A percentile compares a stretch with the other conserved stretches of the same genome.
phyloP scores from a whole-genome alignment of 257 asterid genomes.

The Capsicum baccatum region DNA sequence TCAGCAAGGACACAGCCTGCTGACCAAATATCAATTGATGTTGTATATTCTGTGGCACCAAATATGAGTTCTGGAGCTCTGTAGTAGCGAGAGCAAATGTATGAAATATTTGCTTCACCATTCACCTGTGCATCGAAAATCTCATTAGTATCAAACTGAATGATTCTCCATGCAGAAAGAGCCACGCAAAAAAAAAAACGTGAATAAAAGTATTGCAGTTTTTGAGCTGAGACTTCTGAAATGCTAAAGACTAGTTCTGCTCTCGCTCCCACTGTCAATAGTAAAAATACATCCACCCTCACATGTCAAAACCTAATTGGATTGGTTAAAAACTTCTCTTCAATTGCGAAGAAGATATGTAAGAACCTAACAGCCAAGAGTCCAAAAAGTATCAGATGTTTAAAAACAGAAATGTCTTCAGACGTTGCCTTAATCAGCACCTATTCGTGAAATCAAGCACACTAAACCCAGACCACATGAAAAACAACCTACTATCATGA shows the following conservation, averaged over 20 bases:
- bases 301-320: background rate
- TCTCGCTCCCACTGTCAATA: background rate
- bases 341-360: background rate
- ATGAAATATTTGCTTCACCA: constrained; percentile 90
- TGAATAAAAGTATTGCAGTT: background rate
- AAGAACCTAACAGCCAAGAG: background rate
- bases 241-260: background rate
- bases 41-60: constrained; percentile 86
- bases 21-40: constrained; percentile 90
- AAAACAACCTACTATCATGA: background rate
- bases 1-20: constrained; percentile 96
- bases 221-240: background rate
- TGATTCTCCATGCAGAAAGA: no score
- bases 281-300: background rate
- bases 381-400: background rate
- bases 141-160: constrained; percentile 6
- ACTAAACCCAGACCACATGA: background rate
- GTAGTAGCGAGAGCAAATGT: constrained; percentile 93
- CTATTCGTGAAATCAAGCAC: background rate
- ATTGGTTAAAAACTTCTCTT: background rate
- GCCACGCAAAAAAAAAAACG: background rate
- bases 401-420: background rate
- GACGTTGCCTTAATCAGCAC: background rate
- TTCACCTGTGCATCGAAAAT: constrained; percentile 56
- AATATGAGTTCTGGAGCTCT: constrained; percentile 94